Base-by-base conservation (phyloP, 164 flowering plant species). In the Amborella trichopoda region DNA sequence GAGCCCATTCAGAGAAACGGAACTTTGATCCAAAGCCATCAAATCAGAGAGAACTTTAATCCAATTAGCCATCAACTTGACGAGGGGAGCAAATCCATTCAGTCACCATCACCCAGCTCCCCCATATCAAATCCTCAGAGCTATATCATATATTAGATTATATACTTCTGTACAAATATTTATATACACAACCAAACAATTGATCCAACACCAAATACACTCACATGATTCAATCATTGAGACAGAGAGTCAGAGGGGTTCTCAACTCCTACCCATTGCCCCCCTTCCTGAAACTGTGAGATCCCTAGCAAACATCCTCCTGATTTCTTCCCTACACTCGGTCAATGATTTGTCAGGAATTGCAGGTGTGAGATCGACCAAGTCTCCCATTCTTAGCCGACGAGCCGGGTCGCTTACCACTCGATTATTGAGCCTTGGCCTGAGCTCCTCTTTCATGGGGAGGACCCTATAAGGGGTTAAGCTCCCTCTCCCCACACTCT, bases 341-440 rank as follows among this genome's bases (percentile, higher is more conserved):
- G 65, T 71, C 65, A 91, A 47, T 5, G 88, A 82, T 55, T 78
- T 74, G 56, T 82, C 81, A 0, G 96, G 75, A 36, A 93, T 73
- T 42, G 87, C 57, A 0, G 94, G 96, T 16, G 88, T 74, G n/a
- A 93, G 68, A 57, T 93, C 94, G 49, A 93, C 77, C 18, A 87
- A 81, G 59, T 84, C 99, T 23, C 96, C 99, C 99, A 87, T 93
- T 55, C 72, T 79, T 54, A 93, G 68, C 69, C 72, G 78, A 64
- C 77, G 62, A 5, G 54, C 53, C 1, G 76, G 72, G 40, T 93
- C 89, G 10, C 54, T 66, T 40, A 87, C 79, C 4, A 84, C 76
- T 46, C 68, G 55, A 30, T 69, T 73, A 68, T 93, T 93, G 56
- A 93, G 58, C 58, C 80, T 73, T 2, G 95, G 96, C 69, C 95